Evolutionary conservation across 108 stramenopile species (phyloP).

Genomic region (Epithemia pelagica): DNA sequence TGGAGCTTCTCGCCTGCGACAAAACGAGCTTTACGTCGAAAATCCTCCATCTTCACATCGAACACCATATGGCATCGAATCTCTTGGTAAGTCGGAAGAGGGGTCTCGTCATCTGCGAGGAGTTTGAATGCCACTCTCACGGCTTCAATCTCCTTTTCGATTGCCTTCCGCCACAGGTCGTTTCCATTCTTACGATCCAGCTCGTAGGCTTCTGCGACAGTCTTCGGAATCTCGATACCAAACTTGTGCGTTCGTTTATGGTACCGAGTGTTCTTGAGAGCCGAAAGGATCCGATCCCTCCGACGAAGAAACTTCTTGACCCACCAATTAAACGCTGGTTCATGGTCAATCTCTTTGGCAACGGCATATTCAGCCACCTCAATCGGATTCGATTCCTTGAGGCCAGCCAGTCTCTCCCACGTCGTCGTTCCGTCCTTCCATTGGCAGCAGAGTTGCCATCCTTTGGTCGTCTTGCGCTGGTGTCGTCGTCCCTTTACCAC

Average conservation of each 20-base stretch:
- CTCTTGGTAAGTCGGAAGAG: conserved; percentile 2
- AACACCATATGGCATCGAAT: conserved; percentile 30
- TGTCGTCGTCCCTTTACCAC: background rate
- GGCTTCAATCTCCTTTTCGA: conserved; percentile 28
- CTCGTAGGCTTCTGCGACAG: conserved; percentile 18
- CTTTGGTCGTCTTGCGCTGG: conserved; percentile 30
- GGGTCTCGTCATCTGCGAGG: conserved; percentile 4
- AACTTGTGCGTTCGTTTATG: conserved; percentile 31
- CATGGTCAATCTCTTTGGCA: conserved; percentile 13
- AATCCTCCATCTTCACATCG: conserved; percentile 18
- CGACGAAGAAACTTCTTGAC: conserved; percentile 18
- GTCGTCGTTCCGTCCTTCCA: conserved; percentile 30
- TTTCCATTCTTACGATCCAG: conserved; percentile 19
- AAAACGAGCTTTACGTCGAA: conserved; percentile 1
- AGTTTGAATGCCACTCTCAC: conserved; percentile 26
- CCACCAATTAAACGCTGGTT: conserved; percentile 51
- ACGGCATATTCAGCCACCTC: conserved; percentile 49
- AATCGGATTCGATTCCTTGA: conserved; percentile 52
- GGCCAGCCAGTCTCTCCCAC: conserved; percentile 23
- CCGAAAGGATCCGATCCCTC: conserved; percentile 20
- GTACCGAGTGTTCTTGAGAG: conserved; percentile 2
- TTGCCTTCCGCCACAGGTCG: conserved; percentile 27
- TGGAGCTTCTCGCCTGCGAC: conserved; percentile 34
- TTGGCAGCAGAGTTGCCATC: conserved; percentile 36
- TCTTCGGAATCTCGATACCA: conserved; percentile 33